phyloP scores from a whole-genome alignment of 176 grass and related monocot species.

The Juncus inflexus region DNA sequence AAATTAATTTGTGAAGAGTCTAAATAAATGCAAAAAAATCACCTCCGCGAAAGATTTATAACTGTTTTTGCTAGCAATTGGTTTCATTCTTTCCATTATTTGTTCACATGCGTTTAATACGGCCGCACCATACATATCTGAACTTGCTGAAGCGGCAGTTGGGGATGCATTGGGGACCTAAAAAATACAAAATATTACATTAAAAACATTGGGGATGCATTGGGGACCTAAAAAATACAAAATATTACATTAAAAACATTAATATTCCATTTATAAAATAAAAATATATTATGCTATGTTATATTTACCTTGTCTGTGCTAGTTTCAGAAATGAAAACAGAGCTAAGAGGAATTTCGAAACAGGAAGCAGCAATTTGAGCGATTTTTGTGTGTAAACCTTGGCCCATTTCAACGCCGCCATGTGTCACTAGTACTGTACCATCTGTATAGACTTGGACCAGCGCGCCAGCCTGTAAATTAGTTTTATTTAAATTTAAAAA shows the following conservation, averaged over 20 bases:
- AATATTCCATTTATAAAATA: background rate
- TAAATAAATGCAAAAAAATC: background rate
- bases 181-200: conserved; percentile 23
- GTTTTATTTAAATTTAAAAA: conserved; percentile 26
- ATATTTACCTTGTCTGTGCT: conserved; percentile 92
- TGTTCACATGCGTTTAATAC: conserved; percentile 95
- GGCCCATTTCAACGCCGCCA: conserved; percentile 99
- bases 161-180: conserved; percentile 96
- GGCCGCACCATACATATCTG: conserved; percentile 91
- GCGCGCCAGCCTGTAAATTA: conserved; percentile 66
- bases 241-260: conserved; percentile 9
- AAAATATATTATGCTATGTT: background rate
- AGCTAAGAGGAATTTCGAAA: conserved; percentile 77
- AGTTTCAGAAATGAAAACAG: conserved; percentile 95
- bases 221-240: conserved; percentile 67
- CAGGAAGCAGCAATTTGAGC: conserved; percentile 85
- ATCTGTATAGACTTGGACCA: conserved; percentile 96
- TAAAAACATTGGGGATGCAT: conserved; percentile 50
- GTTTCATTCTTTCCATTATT: conserved; percentile 88
- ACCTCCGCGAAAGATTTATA: conserved; percentile 90
- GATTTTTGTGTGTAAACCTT: conserved; percentile 97
- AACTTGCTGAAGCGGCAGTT: conserved; percentile 92
- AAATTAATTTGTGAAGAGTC: background rate
- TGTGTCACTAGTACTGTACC: conserved; percentile 93
- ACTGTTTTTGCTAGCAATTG: conserved; percentile 49